Evolutionary conservation across 2,329 filamentous ascomycete species (phyloP).

Genomic region (Hymenoscyphus occultus): DNA sequence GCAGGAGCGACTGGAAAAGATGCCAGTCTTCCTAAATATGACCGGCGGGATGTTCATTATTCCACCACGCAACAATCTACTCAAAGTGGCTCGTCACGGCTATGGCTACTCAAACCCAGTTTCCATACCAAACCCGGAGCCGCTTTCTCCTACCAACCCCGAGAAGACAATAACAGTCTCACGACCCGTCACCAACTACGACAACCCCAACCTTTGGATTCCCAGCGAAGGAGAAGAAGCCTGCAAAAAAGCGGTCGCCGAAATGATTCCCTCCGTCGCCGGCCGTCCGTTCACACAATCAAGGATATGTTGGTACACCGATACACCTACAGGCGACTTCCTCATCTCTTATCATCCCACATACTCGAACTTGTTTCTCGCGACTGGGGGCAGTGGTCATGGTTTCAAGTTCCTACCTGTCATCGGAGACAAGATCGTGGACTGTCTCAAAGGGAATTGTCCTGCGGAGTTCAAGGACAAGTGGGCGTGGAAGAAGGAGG

Average conservation of each 20-base stretch:
- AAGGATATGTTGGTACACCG: slow-evolving; percentile 62
- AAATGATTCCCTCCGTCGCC: slow-evolving; percentile 53
- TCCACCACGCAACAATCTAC: slow-evolving; percentile 54
- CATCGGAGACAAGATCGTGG: slow-evolving; percentile 45
- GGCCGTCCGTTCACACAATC: slow-evolving; percentile 50
- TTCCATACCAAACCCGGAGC: slow-evolving; percentile 24
- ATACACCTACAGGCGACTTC: slow-evolving; percentile 63
- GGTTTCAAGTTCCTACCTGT: slow-evolving; percentile 51
- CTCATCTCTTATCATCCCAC: slow-evolving; percentile 55
- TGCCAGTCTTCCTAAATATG: slow-evolving; percentile 73
- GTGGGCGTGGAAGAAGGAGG: slow-evolving; percentile 53
- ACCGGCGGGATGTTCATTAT: slow-evolving; percentile 72
- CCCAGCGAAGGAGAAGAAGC: slow-evolving; percentile 26
- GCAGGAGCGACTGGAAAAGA: slow-evolving; percentile 58
- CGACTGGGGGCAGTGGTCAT: slow-evolving; percentile 48
- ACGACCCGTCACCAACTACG: slow-evolving; percentile 25
- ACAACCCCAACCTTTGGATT: slow-evolving; percentile 25
- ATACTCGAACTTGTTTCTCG: slow-evolving; percentile 46
- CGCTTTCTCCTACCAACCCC: neutral
- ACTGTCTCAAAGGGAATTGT: slow-evolving; percentile 39
- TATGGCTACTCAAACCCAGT: slow-evolving; percentile 53
- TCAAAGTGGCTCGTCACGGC: slow-evolving; percentile 60
- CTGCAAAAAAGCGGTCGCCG: slow-evolving; percentile 24
- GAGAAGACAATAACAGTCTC: slow-evolving; percentile 19
- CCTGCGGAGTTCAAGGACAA: slow-evolving; percentile 46